phyloP scores from a whole-genome alignment of 2,329 filamentous ascomycete genomes.

The Fusarium subtropicale region DNA sequence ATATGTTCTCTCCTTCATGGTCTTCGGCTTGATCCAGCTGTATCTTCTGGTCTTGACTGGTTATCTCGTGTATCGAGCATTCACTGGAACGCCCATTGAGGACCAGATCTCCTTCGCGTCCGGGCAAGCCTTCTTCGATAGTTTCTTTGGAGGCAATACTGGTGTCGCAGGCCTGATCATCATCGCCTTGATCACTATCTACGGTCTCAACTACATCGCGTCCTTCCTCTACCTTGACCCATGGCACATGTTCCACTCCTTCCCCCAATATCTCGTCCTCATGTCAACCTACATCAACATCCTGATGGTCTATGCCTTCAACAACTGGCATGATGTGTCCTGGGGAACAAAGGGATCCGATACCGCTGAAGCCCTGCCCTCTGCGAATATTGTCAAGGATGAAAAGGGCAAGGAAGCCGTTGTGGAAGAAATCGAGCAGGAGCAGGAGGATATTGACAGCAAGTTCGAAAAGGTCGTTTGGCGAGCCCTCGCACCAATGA shows the following conservation, averaged over 20 bases:
- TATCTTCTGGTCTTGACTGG: conserved; percentile 42
- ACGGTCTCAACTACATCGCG: conserved; percentile 42
- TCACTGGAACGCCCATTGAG: conserved; percentile 36
- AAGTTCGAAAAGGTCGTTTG: conserved; percentile 45
- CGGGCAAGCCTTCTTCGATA: conserved; percentile 36
- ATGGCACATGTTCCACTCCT: conserved; percentile 47
- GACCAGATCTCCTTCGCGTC: conserved; percentile 40
- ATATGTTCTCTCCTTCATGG: conserved; percentile 43
- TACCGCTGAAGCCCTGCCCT: conserved; percentile 36
- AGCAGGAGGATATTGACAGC: conserved; percentile 44
- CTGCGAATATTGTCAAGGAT: conserved; percentile 37
- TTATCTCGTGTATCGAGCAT: conserved; percentile 43
- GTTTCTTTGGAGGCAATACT: conserved; percentile 39
- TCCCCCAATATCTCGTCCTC: conserved; percentile 43
- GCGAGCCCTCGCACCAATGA: conserved; percentile 43
- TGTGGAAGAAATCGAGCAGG: conserved; percentile 42
- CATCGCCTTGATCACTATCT: conserved; percentile 42
- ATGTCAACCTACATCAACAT: conserved; percentile 48
- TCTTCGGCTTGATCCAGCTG: conserved; percentile 41
- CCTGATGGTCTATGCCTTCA: conserved; percentile 45
- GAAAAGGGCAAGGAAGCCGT: conserved; percentile 40
- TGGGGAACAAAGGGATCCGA: conserved; percentile 46
- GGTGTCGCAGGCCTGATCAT: conserved; percentile 43
- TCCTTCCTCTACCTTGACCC: conserved; percentile 46
- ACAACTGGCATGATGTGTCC: conserved; percentile 45